Base-by-base conservation (phyloP, 768 basidiomycete species). In the Boletus pseudo-olivaceus region DNA sequence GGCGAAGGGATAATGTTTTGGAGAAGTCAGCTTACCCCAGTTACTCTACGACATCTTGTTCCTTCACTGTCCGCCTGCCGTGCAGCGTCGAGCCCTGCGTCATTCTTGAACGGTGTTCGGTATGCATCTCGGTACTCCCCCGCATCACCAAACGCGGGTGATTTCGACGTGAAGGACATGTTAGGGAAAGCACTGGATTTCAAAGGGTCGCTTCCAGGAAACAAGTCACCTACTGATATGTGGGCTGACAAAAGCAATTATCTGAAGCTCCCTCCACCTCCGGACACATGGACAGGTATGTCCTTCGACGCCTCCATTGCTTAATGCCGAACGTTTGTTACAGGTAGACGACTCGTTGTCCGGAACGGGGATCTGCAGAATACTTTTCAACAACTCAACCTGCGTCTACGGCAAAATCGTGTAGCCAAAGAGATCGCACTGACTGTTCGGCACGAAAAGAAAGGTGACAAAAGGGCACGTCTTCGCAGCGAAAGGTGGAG, bases 401-500 rank as follows among this genome's bases (percentile, higher is more conserved):
- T 47, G 19, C 80, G 82, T 49, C 72, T 91, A 35, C 55, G 59
- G 44, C 73, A 73, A 32, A 91, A 91, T 63, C 77, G 69, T 54
- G 82, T 92, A 14, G 67, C 74, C 12, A 61, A 62, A 33, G 82
- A 84, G 57, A 69, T 84, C 41, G 73, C 74, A 48, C 59, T 75
- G 62, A 66, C 75, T 41, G 74, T 79, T 53, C 77, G 91, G 59
- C 90, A 93, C 68, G 91, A 91, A 71, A 90, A 92, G 76, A 87
- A 83, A 72, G 90, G 91, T 33, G 81, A 77, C 55, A 91, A 90
- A 69, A 82, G 89, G 56, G 78, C 88, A 56, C 79, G 90, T 58
- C 73, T 92, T 63, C 75, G 74, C 47, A 91, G 89, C 63, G 78
- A 87, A 70, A 80, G 89, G 60, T 92, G 90, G 88, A 79, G 88